phyloP scores from a whole-genome alignment of 148 eudicot genomes.

The Vaccinium macrocarpon region DNA sequence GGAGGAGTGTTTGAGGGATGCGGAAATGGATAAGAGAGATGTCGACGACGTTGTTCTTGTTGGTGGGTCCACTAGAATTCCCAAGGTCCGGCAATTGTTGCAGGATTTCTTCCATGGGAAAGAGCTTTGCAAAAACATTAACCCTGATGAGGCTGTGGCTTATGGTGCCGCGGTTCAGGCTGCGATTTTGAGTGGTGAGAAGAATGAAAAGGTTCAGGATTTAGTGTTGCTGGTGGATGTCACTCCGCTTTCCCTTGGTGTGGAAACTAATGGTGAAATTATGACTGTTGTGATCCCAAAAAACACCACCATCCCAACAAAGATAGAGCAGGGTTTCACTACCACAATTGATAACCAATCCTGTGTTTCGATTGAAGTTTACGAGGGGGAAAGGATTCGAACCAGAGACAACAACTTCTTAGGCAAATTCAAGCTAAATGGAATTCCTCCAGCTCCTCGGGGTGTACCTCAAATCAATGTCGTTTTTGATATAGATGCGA shows the following conservation, averaged over 20 bases:
- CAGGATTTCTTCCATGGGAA: slow-evolving; percentile 3
- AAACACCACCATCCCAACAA: background rate
- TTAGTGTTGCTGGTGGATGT: background rate
- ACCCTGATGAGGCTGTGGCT: slow-evolving; percentile 1
- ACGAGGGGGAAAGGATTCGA: background rate
- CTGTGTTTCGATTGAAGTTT: background rate
- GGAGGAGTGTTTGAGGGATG: slow-evolving; percentile 3
- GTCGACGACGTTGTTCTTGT: background rate
- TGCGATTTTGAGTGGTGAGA: background rate
- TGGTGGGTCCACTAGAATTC: background rate
- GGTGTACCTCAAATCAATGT: slow-evolving; percentile 21
- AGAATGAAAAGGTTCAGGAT: background rate
- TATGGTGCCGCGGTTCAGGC: background rate
- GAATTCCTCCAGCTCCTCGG: slow-evolving; percentile 20
- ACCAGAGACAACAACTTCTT: slow-evolving; percentile 21
- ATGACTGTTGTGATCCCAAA: background rate
- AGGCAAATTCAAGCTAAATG: slow-evolving; percentile 7
- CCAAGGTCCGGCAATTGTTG: background rate
- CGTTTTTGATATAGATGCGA: slow-evolving; percentile 16
- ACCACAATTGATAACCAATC: background rate
- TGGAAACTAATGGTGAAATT: background rate
- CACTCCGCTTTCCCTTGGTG: background rate
- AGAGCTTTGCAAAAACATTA: background rate
- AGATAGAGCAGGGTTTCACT: background rate
- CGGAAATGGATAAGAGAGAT: slow-evolving; percentile 34